These are phyloP conservation scores for Limonomyces culmigenus DNA, from an alignment of 1,284 basidiomycete genomes.

Conservation along the genomic window DNA sequence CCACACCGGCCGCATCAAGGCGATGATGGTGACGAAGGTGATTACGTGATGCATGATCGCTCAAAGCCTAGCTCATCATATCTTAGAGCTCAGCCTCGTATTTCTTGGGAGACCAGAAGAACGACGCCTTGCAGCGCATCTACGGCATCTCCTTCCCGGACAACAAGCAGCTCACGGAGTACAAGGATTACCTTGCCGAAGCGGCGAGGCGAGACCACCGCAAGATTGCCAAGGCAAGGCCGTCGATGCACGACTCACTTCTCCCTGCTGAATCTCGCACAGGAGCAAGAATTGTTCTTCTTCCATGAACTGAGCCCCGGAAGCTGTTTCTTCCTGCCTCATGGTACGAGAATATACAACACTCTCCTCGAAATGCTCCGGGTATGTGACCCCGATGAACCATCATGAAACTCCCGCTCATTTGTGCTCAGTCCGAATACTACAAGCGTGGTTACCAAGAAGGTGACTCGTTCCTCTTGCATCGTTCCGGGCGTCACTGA, in stretches of 20 bases:
- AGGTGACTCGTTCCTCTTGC: slow-evolving; percentile 24
- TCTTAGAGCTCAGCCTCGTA: slow-evolving; percentile 90
- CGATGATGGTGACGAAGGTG: slow-evolving; percentile 88
- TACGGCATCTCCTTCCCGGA: slow-evolving; percentile 99
- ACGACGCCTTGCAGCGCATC: slow-evolving; percentile 92
- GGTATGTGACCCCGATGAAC: slow-evolving; percentile 25
- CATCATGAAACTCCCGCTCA: slow-evolving; percentile 3
- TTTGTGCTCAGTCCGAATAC: slow-evolving; percentile 46
- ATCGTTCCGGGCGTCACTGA: slow-evolving; percentile 1
- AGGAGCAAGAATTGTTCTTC: slow-evolving; percentile 97
- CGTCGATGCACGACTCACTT: background rate
- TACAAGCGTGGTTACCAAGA: slow-evolving; percentile 80
- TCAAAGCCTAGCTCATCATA: slow-evolving; percentile 2
- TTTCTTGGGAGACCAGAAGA: slow-evolving; percentile 89
- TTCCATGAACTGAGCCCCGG: slow-evolving; percentile 96
- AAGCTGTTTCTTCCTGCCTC: slow-evolving; percentile 92
- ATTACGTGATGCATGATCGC: slow-evolving; percentile 1
- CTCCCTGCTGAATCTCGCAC: slow-evolving; percentile 6
- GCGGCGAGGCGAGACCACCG: slow-evolving; percentile 96
- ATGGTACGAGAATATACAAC: slow-evolving; percentile 96
- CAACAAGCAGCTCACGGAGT: slow-evolving; percentile 88
- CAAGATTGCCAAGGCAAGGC: slow-evolving; percentile 70
- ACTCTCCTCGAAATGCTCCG: slow-evolving; percentile 82
- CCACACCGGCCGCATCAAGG: slow-evolving; percentile 95
- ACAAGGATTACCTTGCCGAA: slow-evolving; percentile 93